Evolutionary conservation across 2,329 filamentous ascomycete species (phyloP), one percentile per base, ranked within the genome.

Genomic region (Chrysoporthe austroafricana): DNA sequence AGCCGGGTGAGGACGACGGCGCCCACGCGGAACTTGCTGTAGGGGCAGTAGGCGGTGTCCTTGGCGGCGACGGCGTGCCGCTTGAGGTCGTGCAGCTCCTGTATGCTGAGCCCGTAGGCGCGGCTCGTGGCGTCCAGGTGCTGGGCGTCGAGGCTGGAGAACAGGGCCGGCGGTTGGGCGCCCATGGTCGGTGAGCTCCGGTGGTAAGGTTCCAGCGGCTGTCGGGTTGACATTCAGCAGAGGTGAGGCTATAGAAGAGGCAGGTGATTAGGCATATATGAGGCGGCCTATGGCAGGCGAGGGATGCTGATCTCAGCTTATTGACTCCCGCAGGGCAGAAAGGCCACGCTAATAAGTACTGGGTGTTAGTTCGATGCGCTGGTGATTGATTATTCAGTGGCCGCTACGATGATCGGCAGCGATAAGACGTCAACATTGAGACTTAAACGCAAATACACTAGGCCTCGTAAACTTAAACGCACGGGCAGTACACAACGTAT

Each of bases 11-110:
- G 88, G 69, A 98, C 80, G 44, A 91, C 90, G 62, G 92, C 90
- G 70, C 96, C 96, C 70, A 99, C 96, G 71, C 90, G 92, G 84
- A 98, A 99, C 69, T 90, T 86, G 74, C 93, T 96, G 84, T 97
- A 97, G 3, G 92, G 94, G 87, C 94, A 97, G 82, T 98, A 97
- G 46, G 95, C 94, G 64, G 83, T 85, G 2, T 83, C 83, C 79
- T 96, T 96, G 69, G 94, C 93, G 6, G 87, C 87, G 64, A 87
- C 83, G 72, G 90, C 89, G 75, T 86, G 83, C 67, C 81, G 78
- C 64, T 85, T 86, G 60, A 97, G 86, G 54, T 83, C 81, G 68
- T 83, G 77, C 76, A 97, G 87, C 77, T 97, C 90, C 61, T 81
- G 77, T 18, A 79, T 76, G 11, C 86, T 88, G 56, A 97, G 82